phyloP scores from a whole-genome alignment of 345 rosid species.

The Aegle marmelos region DNA sequence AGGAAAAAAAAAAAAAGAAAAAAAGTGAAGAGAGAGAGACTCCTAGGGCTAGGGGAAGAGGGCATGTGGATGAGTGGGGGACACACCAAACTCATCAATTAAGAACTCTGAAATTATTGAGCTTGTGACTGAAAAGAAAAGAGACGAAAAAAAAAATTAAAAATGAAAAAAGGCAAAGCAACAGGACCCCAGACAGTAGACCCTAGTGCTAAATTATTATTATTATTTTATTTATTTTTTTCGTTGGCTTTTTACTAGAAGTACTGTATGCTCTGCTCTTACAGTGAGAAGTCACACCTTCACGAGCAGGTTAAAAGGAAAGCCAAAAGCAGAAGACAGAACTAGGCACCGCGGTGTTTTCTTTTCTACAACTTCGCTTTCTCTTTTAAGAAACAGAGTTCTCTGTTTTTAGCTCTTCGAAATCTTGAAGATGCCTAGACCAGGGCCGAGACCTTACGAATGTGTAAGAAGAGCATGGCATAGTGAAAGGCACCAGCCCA shows the following conservation, averaged over 20 bases:
- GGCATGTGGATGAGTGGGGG: constrained; percentile 78
- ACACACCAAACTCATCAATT: constrained; percentile 40
- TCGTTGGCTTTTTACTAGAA: neutral
- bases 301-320: constrained; percentile 5
- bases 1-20: neutral
- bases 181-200: neutral
- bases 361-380: constrained; percentile 6
- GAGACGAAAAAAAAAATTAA: neutral
- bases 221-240: too few relatives aligned
- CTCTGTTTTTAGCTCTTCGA: constrained; percentile 3
- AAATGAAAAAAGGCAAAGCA: constrained; percentile 1
- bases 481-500: constrained; percentile 77
- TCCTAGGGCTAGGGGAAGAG: constrained; percentile 47
- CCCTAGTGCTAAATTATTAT: too few relatives aligned
- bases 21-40: constrained; percentile 21
- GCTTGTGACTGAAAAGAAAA: constrained; percentile 27
- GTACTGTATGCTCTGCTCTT: constrained; percentile 1
- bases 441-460: constrained; percentile 73
- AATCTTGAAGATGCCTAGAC: constrained; percentile 56
- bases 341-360: constrained; percentile 6
- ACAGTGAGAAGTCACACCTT: constrained; percentile 11
- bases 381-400: constrained; percentile 21
- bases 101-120: constrained; percentile 37
- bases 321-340: constrained; percentile 28
- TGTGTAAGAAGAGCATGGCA: constrained; percentile 78